Percentiles rank a stretch among this genome's conserved stretches.
These are phyloP conservation scores for Corynascus novoguineensis DNA, from an alignment of 495 filamentous ascomycete species.

Conservation along the genomic window DNA sequence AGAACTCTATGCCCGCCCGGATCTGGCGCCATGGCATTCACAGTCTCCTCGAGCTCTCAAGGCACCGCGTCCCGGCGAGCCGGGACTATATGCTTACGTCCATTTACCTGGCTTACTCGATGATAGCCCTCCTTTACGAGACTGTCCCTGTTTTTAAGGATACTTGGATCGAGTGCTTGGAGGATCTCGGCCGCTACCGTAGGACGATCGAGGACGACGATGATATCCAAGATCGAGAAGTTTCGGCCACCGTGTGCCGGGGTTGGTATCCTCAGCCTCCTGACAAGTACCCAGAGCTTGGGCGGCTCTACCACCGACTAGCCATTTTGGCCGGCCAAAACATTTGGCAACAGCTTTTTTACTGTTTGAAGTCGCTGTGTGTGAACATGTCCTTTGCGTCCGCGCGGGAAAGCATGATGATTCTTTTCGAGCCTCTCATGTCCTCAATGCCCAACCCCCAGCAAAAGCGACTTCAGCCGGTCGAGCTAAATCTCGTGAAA, in stretches of 20 bases:
- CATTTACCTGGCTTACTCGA: slow-evolving; percentile 74
- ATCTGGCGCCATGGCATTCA: slow-evolving; percentile 67
- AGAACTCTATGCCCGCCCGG: slow-evolving; percentile 73
- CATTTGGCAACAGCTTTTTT: slow-evolving; percentile 66
- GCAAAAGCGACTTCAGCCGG: slow-evolving; percentile 11
- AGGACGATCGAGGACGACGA: slow-evolving; percentile 80
- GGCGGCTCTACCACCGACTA: slow-evolving; percentile 78
- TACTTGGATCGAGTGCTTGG: slow-evolving; percentile 88
- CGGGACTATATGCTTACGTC: slow-evolving; percentile 77
- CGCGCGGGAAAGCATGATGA: slow-evolving; percentile 63
- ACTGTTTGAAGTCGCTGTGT: slow-evolving; percentile 53
- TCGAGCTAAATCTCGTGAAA: slow-evolving; percentile 53
- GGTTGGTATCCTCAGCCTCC: slow-evolving; percentile 79
- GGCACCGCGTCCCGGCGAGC: slow-evolving; percentile 61
- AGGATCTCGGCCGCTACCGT: slow-evolving; percentile 58
- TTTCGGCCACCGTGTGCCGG: slow-evolving; percentile 69
- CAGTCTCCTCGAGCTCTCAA: slow-evolving; percentile 67
- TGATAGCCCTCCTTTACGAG: slow-evolving; percentile 73
- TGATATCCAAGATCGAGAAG: slow-evolving; percentile 63
- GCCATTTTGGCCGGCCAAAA: slow-evolving; percentile 75
- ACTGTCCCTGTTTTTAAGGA: slow-evolving; percentile 71
- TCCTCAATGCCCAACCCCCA: slow-evolving; percentile 39
- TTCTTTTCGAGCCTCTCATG: slow-evolving; percentile 64
- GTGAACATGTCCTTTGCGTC: slow-evolving; percentile 52
- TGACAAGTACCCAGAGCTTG: slow-evolving; percentile 63